phyloP scores from a whole-genome alignment of 2,329 filamentous ascomycete species.

The Cladophialophora yegresii region DNA sequence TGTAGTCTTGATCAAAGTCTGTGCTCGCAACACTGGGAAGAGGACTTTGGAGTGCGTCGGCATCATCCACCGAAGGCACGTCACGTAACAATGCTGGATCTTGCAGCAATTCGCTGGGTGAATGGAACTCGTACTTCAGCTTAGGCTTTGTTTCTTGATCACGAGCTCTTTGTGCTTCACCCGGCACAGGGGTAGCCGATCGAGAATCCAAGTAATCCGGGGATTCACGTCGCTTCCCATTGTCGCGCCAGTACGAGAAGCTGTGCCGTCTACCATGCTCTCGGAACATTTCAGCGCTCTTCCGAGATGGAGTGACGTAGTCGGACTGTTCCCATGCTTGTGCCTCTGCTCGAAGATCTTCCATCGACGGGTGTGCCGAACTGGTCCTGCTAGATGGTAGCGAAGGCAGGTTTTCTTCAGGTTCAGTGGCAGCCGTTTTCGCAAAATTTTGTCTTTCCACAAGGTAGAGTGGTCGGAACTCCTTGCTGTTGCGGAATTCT shows the following conservation, averaged over 20 bases:
- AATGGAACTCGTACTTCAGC: conserved; percentile 51
- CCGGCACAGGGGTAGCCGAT: conserved; percentile 69
- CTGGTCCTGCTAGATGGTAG: conserved; percentile 55
- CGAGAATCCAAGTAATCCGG: conserved; percentile 61
- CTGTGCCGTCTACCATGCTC: conserved; percentile 38
- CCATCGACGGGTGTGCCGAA: conserved; percentile 51
- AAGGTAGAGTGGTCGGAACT: conserved; percentile 80
- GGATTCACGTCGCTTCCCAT: conserved; percentile 22
- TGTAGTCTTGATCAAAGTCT: conserved; percentile 33
- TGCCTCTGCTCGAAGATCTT: conserved; percentile 45
- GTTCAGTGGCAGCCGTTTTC: conserved; percentile 45
- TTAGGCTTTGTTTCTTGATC: conserved; percentile 42
- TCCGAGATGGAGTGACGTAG: conserved; percentile 25
- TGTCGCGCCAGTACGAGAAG: conserved; percentile 31
- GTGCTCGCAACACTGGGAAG: conserved; percentile 35
- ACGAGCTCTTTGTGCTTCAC: conserved; percentile 46
- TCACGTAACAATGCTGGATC: conserved; percentile 40
- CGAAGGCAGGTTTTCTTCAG: conserved; percentile 51
- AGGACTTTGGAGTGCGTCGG: conserved; percentile 23
- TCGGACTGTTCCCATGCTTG: conserved; percentile 37
- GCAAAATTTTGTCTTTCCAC: conserved; percentile 63
- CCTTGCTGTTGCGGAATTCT: conserved; percentile 59
- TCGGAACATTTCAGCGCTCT: conserved; percentile 31
- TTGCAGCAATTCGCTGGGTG: conserved; percentile 49
- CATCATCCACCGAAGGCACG: conserved; percentile 32